phyloP scores from a whole-genome alignment of 2,329 filamentous ascomycete genomes.

The Botrytis galanthina region DNA sequence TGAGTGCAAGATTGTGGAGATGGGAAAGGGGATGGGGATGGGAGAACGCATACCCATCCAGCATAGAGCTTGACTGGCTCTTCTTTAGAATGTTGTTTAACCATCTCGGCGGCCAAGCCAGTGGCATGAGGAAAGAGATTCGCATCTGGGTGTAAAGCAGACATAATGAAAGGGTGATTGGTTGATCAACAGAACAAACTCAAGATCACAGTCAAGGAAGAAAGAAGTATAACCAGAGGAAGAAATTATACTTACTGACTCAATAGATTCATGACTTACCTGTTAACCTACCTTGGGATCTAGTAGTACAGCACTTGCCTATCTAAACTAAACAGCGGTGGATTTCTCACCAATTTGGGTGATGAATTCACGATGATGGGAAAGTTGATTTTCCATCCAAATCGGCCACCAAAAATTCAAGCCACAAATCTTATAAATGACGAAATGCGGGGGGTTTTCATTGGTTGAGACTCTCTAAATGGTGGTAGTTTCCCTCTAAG shows the following conservation, averaged over 20 bases:
- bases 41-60: conserved; percentile 59
- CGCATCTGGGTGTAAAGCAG: conserved; percentile 27
- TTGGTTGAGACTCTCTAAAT: neutral
- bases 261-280: neutral
- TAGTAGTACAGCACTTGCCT: neutral
- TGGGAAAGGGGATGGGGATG: no score
- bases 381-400: conserved; percentile 7
- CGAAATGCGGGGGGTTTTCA: neutral
- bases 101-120: conserved; percentile 50
- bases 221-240: neutral
- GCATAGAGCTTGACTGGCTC: conserved; percentile 65
- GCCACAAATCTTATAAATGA: neutral
- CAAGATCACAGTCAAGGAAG: neutral
- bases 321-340: neutral
- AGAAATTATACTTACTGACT: neutral
- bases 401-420: conserved; percentile 6
- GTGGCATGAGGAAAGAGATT: conserved; percentile 46
- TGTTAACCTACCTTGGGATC: neutral
- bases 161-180: neutral
- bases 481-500: neutral
- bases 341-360: conserved; percentile 22
- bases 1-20: neutral
- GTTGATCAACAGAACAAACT: neutral
- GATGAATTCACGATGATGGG: conserved; percentile 10
- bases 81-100: conserved; percentile 46